These are phyloP conservation scores for Camelina sativa DNA, from an alignment of 345 rosid species.

Conservation along the genomic window DNA sequence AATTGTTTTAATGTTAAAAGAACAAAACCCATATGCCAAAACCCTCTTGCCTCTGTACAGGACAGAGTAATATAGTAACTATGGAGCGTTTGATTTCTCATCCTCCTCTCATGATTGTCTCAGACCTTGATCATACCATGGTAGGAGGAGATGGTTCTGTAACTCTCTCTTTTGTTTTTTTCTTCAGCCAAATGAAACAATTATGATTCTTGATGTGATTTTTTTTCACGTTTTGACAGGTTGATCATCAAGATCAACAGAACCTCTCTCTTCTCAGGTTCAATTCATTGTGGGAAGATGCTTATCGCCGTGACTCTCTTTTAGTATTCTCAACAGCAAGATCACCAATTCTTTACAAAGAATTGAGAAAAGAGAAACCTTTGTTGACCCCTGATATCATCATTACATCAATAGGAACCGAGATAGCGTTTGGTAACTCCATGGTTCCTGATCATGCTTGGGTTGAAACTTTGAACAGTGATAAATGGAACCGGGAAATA, in stretches of 20 bases:
- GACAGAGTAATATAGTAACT: conserved; percentile 8
- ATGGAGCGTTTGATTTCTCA: conserved; percentile 75
- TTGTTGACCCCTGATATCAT: conserved; percentile 95
- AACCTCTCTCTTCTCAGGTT: conserved; percentile 83
- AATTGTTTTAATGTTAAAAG: conserved; percentile 4
- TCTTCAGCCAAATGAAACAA: neutral
- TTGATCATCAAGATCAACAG: conserved; percentile 92
- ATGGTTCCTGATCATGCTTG: conserved; percentile 92
- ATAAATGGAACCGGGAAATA: conserved; percentile 76
- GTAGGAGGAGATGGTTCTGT: conserved; percentile 46
- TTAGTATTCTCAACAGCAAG: conserved; percentile 95
- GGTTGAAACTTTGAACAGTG: conserved; percentile 72
- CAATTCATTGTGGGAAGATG: conserved; percentile 87
- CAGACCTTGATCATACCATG: conserved; percentile 99
- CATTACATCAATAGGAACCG: conserved; percentile 96
- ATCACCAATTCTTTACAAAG: conserved; percentile 75
- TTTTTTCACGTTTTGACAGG: conserved; percentile 52
- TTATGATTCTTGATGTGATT: conserved; percentile 24
- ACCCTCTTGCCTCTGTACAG: conserved; percentile 18
- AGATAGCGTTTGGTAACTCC: conserved; percentile 83
- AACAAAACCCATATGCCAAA: conserved; percentile 11
- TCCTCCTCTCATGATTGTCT: conserved; percentile 88
- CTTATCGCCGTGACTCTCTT: conserved; percentile 79
- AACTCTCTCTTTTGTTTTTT: neutral
- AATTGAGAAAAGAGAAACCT: conserved; percentile 86